Evolutionary conservation across 306 rosid genomes (phyloP).

Genomic region (Datisca glomerata): DNA sequence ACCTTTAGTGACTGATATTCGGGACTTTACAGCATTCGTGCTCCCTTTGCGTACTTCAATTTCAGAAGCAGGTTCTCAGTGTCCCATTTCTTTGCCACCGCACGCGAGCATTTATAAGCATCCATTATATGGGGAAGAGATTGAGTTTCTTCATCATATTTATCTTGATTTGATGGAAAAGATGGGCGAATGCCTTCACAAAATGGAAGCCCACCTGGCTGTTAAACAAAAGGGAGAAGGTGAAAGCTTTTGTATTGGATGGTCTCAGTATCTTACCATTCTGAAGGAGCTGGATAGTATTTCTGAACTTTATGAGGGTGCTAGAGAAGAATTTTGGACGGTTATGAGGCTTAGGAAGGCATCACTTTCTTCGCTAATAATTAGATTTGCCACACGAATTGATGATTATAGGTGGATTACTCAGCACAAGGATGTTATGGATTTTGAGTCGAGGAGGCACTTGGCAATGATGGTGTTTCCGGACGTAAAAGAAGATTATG

Average conservation of each 20-base stretch:
- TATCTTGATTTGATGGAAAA: constrained; percentile 25
- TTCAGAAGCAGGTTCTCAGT: constrained; percentile 7
- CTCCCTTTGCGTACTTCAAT: constrained; percentile 22
- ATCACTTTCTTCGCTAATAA: constrained; percentile 30
- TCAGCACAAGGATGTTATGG: constrained; percentile 32
- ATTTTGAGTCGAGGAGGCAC: constrained; percentile 67
- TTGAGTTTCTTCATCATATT: constrained; percentile 25
- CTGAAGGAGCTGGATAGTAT: constrained; percentile 42
- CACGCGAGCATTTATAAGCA: constrained; percentile 13
- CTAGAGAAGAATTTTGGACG: constrained; percentile 40
- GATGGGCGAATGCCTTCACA: constrained; percentile 40
- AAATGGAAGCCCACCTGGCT: constrained; percentile 31
- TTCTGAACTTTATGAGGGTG: constrained; percentile 37
- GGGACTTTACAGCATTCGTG: constrained; percentile 32
- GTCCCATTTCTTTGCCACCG: constrained; percentile 4
- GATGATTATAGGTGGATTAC: constrained; percentile 58
- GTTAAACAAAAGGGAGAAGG: constrained; percentile 21
- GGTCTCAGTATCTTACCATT: constrained; percentile 46
- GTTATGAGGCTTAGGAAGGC: constrained; percentile 25
- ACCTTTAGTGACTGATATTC: constrained; percentile 33
- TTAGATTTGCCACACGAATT: constrained; percentile 24
- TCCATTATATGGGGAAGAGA: constrained; percentile 21
- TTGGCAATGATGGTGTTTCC: constrained; percentile 64
- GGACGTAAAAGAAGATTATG: constrained; percentile 39
- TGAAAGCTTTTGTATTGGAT: constrained; percentile 23